Evolutionary conservation across 2,329 filamentous ascomycete genomes (phyloP).

Genomic region (Fusarium citri): DNA sequence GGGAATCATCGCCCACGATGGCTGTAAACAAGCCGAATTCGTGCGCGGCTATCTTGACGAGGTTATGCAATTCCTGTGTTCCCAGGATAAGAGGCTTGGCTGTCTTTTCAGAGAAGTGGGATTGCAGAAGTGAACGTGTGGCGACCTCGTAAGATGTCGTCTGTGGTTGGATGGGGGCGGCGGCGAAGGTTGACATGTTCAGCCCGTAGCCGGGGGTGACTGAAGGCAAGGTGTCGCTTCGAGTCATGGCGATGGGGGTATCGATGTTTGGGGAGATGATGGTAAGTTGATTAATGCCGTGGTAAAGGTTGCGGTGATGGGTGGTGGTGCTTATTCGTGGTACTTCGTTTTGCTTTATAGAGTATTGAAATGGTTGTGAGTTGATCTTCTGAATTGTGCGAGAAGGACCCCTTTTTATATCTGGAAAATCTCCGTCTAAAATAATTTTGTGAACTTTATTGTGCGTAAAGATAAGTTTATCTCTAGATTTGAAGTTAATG

Average conservation of each 20-base stretch:
- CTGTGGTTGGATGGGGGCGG: not conserved
- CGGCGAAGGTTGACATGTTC: not conserved
- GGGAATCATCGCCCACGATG: not conserved
- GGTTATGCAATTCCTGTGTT: not conserved
- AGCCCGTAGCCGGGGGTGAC: not conserved
- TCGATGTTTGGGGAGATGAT: no score
- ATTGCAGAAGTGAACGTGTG: not conserved
- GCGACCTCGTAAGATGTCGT: not conserved
- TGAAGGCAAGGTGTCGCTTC: not conserved
- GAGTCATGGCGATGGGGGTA: not conserved
- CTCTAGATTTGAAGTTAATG: fast-evolving
- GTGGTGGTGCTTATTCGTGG: not conserved
- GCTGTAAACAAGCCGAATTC: not conserved
- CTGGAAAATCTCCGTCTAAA: not conserved
- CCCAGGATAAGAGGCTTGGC: not conserved
- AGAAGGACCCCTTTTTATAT: not conserved
- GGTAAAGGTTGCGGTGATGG: not conserved
- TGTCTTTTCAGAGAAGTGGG: not conserved
- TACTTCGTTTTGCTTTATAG: not conserved
- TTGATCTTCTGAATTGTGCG: fast-evolving
- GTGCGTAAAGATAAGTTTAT: not conserved
- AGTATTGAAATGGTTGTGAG: fast-evolving
- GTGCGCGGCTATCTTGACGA: not conserved
- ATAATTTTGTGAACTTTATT: not conserved
- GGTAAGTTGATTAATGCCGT: not conserved